Evolutionary conservation across 768 basidiomycete species (phyloP).

Genomic region (Collybia sp.): DNA sequence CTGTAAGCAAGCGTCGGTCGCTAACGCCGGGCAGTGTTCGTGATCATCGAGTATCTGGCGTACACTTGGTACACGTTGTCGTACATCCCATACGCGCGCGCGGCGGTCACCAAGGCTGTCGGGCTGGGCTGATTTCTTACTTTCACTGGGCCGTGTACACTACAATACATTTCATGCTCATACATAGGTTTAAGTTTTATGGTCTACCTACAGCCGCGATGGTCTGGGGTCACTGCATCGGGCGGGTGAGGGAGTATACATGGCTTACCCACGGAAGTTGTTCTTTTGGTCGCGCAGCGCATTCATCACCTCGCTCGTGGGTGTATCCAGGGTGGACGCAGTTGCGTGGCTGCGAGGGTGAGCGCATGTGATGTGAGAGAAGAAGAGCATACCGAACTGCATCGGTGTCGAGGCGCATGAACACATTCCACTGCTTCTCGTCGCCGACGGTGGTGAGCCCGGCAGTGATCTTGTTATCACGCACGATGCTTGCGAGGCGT

Average conservation of each 20-base stretch:
- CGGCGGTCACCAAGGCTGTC: conserved; percentile 63
- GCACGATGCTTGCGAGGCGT: conserved; percentile 53
- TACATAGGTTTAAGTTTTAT: not conserved
- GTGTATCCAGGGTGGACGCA: conserved; percentile 31
- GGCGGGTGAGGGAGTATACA: too few relatives aligned
- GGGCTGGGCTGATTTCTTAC: conserved; percentile 33
- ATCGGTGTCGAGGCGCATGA: conserved; percentile 73
- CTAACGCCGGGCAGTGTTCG: conserved; percentile 58
- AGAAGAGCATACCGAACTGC: conserved; percentile 51
- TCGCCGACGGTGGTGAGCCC: conserved; percentile 88
- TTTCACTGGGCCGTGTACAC: too few relatives aligned
- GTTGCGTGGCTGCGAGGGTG: conserved; percentile 40
- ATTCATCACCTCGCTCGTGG: conserved; percentile 64
- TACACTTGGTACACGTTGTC: conserved; percentile 86
- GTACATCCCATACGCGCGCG: conserved; percentile 89
- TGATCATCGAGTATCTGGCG: conserved; percentile 87
- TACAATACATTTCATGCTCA: not conserved
- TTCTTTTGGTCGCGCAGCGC: conserved; percentile 83
- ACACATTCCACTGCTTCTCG: conserved; percentile 94
- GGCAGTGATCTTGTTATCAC: conserved; percentile 59
- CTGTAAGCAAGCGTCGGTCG: not conserved
- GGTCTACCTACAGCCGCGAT: conserved; percentile 2
- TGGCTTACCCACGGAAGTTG: conserved; percentile 58
- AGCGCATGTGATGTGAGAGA: not conserved
- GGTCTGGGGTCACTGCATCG: not conserved